These are phyloP conservation scores for Elongisporangium anandrum DNA, from an alignment of 352 stramenopile genomes.

Conservation along the genomic window DNA sequence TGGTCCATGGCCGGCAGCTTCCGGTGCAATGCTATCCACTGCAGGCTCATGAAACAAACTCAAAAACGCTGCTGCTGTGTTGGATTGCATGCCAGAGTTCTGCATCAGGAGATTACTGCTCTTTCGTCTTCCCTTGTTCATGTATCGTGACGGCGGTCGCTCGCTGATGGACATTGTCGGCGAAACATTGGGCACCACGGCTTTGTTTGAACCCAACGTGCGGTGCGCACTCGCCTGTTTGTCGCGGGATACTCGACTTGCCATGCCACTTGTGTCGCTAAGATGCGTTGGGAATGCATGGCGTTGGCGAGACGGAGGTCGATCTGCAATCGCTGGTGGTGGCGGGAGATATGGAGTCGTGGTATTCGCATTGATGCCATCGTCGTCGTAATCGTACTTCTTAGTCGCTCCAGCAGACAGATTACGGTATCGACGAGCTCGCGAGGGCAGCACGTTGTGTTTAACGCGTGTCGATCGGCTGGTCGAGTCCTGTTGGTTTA, in stretches of 20 bases:
- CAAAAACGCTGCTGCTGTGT: not conserved
- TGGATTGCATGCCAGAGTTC: not conserved
- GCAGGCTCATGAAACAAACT: not conserved
- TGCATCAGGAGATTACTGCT: not conserved
- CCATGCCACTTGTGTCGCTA: constrained; percentile 39
- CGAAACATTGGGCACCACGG: not conserved
- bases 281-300: constrained; percentile 79
- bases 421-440: constrained; percentile 23
- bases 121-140: constrained; percentile 51
- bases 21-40: not conserved
- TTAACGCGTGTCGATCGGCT: not conserved
- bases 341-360: not conserved
- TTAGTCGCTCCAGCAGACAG: constrained; percentile 19
- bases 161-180: constrained; percentile 12
- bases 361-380: not conserved
- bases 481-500: constrained; percentile 6
- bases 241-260: constrained; percentile 7
- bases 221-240: constrained; percentile 6
- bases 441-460: constrained; percentile 12
- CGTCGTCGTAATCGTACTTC: constrained; percentile 2
- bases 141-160: constrained; percentile 71
- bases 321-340: constrained; percentile 18
- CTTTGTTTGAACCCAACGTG: constrained; percentile 1
- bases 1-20: constrained; percentile 5
- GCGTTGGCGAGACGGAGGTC: constrained; percentile 63